Conservation (phyloP, 2,329 filamentous ascomycete species). For the Ceratocystis colombiana region DNA sequence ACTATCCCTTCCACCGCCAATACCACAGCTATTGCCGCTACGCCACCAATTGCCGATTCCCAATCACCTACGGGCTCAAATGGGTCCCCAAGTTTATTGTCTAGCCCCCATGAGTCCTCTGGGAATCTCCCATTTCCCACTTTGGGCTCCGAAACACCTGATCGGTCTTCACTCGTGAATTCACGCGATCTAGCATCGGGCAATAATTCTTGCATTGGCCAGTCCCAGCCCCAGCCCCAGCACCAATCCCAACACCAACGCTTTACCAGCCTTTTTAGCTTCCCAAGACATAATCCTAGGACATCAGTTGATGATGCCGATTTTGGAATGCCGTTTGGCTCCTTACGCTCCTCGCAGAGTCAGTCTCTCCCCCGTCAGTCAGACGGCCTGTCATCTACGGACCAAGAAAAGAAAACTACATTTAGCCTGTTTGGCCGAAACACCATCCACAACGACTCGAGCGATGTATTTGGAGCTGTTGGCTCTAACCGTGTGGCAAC, state of each 20-base stretch:
- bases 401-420: constrained; percentile 38
- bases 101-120: constrained; percentile 52
- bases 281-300: constrained; percentile 48
- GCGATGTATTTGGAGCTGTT: constrained; percentile 31
- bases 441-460: constrained; percentile 40
- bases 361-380: constrained; percentile 61
- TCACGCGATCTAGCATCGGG: constrained; percentile 28
- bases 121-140: constrained; percentile 47
- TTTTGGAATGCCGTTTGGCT: constrained; percentile 56
- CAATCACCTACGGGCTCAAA: constrained; percentile 53
- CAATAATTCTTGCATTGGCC: constrained; percentile 37
- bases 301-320: constrained; percentile 36
- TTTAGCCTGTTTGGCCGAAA: constrained; percentile 50
- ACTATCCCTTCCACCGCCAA: constrained; percentile 32
- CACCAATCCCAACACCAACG: constrained; percentile 31
- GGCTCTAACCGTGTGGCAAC: constrained; percentile 35
- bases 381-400: constrained; percentile 37
- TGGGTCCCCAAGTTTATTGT: constrained; percentile 47
- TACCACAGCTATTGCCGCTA: not conserved
- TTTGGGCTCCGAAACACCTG: constrained; percentile 22
- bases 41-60: constrained; percentile 34
- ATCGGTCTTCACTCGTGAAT: constrained; percentile 22
- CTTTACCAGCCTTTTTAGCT: constrained; percentile 43
- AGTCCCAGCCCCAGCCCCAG: constrained; percentile 28
- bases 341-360: constrained; percentile 60